Percentiles rank a stretch among this genome's conserved stretches.
phyloP scores from a whole-genome alignment of 257 asterid genomes.

The Haberlea rhodopensis region DNA sequence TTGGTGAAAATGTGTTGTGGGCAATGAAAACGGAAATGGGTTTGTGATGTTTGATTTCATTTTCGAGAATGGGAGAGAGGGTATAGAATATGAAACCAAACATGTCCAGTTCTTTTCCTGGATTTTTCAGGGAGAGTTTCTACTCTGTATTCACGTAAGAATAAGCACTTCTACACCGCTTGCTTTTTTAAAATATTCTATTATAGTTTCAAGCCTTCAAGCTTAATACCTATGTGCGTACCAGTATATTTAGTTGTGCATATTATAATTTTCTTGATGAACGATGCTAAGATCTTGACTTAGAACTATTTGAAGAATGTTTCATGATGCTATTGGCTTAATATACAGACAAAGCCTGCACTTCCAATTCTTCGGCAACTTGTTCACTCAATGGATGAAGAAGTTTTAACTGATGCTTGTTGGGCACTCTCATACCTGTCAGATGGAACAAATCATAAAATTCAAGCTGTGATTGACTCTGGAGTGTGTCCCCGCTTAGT shows the following conservation, averaged over 20 bases:
- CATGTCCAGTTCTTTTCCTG: no score
- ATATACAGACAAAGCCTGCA: conserved; percentile 61
- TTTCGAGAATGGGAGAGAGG: no score
- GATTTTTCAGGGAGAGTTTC: no score
- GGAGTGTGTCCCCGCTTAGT: conserved; percentile 77
- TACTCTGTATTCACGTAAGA: no score
- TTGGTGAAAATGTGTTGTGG: no score
- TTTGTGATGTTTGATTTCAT: no score
- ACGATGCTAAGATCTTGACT: neutral
- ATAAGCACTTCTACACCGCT: no score
- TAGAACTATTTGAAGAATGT: neutral
- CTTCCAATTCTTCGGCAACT: conserved; percentile 69
- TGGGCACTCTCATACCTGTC: conserved; percentile 94
- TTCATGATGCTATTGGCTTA: neutral
- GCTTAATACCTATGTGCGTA: neutral
- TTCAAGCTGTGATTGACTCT: conserved; percentile 88
- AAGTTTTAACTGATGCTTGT: conserved; percentile 86
- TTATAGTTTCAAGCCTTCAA: neutral
- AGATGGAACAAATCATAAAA: conserved; percentile 79
- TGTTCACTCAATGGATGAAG: conserved; percentile 68
- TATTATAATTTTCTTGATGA: neutral
- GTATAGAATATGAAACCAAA: no score
- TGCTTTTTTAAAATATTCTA: neutral
- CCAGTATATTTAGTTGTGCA: neutral
- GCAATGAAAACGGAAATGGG: no score